Percentiles rank a stretch among this genome's conserved stretches.
Conservation (phyloP, 176 grass and related monocot species). For the Areca catechu region DNA sequence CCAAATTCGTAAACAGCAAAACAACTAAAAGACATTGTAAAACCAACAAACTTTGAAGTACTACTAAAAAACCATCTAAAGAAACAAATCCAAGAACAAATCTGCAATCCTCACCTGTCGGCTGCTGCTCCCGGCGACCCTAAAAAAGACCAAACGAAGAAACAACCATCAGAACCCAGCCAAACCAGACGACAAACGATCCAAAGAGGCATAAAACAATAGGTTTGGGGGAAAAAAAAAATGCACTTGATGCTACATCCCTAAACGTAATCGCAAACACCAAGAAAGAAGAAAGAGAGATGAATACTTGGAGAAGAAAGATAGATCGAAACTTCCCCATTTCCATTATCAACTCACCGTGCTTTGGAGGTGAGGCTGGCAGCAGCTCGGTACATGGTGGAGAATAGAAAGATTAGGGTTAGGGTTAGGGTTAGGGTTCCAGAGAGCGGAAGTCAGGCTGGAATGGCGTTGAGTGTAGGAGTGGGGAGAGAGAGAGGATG, state of each 20-base stretch:
- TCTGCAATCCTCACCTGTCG: slow-evolving; percentile 40
- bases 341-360: slow-evolving; percentile 27
- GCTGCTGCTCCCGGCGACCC: slow-evolving; percentile 49
- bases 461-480: slow-evolving; percentile 1
- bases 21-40: too few species aligned
- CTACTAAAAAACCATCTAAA: too few species aligned
- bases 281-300: not conserved
- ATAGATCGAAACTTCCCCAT: not conserved
- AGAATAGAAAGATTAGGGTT: slow-evolving; percentile 1
- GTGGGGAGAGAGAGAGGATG: slow-evolving; percentile 16
- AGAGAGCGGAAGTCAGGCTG: not conserved
- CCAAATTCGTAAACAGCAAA: too few species aligned
- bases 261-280: too few species aligned
- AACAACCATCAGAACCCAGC: too few species aligned
- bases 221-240: too few species aligned
- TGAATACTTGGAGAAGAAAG: too few species aligned
- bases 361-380: slow-evolving; percentile 65
- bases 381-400: slow-evolving; percentile 57
- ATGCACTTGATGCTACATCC: too few species aligned
- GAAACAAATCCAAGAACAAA: not conserved
- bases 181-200: too few species aligned
- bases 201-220: too few species aligned
- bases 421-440: not conserved
- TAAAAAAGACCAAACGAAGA: slow-evolving; percentile 10
- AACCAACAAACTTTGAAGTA: too few species aligned